Base-by-base conservation (phyloP, 352 stramenopile species). In the Globisporangium carolinianum region DNA sequence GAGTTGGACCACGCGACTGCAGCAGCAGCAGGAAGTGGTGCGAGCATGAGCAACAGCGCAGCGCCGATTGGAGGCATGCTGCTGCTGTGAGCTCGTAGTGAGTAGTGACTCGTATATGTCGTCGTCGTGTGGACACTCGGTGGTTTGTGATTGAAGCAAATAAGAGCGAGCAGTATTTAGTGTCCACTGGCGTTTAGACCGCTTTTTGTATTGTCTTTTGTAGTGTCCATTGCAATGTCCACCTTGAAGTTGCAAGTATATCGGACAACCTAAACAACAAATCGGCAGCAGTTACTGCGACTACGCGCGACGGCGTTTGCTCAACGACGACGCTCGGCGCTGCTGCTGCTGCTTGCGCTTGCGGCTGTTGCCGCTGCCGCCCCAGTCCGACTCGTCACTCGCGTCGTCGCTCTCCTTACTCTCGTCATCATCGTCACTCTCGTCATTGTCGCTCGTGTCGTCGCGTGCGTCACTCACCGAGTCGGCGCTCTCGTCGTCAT, bases 391-490 rank as follows among this genome's bases (percentile, higher is more conserved):
- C 47, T 75, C 69, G 50, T 48, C 53, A 6, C 69, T 67, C 6
- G 63, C 55, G 32, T 69, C 63, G n/a, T 76, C 68, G 24, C 0
- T 66, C 58, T 0, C 68, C 58, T 1, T 72, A 58, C 0, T 69
- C 67, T 0, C 65, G 5, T 74, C 66, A 7, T 80, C 67, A 1
- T 82, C 71, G 7, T 86, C 78, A 1, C 86, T 77, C 0, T 89
- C 80, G 5, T 91, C 75, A 0, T 88, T 78, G 1, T 85, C 76
- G 5, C 79, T 67, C 0, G 77, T 66, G 0, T 88, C 79, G 1
- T 86, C 77, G 5, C 79, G 68, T 0, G 76, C 69, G 14, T 79
- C 71, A 53, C 63, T 77, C 43, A 70, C 73, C 11, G 68, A 80
- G 35, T 56, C 55, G 65, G 64, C 75, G 56, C 70, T 83, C 50